Base-by-base conservation (phyloP, 2,329 filamentous ascomycete species). In the Meredithiella fracta region DNA sequence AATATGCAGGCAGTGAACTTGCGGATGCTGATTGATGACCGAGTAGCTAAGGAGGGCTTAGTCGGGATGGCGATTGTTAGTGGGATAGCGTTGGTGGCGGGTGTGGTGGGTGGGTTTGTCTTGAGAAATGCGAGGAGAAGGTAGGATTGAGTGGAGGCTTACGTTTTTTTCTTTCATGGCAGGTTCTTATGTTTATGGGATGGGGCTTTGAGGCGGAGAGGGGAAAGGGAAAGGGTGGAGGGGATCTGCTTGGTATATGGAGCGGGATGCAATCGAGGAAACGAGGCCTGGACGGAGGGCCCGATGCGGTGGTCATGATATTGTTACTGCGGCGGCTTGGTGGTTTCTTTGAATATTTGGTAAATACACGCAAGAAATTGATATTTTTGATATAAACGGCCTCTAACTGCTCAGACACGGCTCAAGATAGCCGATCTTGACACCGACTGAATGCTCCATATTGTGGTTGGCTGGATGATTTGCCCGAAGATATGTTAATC, bases 61-160 rank as follows among this genome's bases (percentile, higher is more conserved):
- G 78, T 97, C 72, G 92, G 92, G 47, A 89, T 95, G 57, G 92
- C 92, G 47, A 97, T 98, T 66, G 80, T 97, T 47, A 91, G 91
- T 60, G 91, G 92, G 31, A 79, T 97, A 56, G 90, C 91, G 55
- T 83, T 97, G 60, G 91, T 87, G 1, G 92, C 90, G 1, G 92
- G 91, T n/a, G 82, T 96, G 15, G 82, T 97, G 15, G 92, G 91
- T 34, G 89, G 88, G 14, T 79, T 97, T 64, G 68, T 98, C 60
- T 77, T 97, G 66, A 84, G 80, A 69, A 86, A 88, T 60, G 78
- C 82, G 61, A 80, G 80, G 69, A 82, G 71, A 67, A 72, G 75
- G 65, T 79, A 47, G 37, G 14, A 37, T 17, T 40, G 38, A 42
- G 8, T 44, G 34, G 25, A 15, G 20, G 25, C 34, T 53, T 34